phyloP scores from a whole-genome alignment of 2,329 filamentous ascomycete genomes.

The Leptographium lundbergii region DNA sequence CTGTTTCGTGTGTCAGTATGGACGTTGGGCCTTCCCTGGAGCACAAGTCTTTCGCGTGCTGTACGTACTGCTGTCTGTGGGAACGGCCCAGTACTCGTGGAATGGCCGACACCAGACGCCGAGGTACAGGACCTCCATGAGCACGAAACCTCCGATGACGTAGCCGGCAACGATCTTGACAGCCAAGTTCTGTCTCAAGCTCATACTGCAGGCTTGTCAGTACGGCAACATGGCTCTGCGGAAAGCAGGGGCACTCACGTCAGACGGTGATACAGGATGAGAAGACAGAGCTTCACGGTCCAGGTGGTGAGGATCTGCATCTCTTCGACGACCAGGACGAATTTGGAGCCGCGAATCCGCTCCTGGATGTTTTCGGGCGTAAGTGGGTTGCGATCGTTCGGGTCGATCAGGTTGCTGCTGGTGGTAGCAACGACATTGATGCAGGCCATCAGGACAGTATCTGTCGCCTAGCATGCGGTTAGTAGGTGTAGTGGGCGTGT shows the following conservation, averaged over 20 bases:
- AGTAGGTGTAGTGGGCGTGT: neutral
- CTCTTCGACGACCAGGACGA: constrained; percentile 49
- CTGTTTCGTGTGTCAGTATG: constrained; percentile 15
- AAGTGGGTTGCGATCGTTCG: constrained; percentile 28
- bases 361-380: constrained; percentile 29
- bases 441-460: constrained; percentile 40
- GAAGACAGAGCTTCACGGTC: constrained; percentile 41
- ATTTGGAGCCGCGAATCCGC: constrained; percentile 42
- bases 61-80: constrained; percentile 11
- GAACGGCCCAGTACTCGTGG: constrained; percentile 37
- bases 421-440: constrained; percentile 43
- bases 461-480: constrained; percentile 22
- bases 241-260: constrained; percentile 23
- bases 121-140: constrained; percentile 11
- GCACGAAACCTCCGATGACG: constrained; percentile 8
- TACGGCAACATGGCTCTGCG: neutral
- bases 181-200: constrained; percentile 3
- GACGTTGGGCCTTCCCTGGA: neutral
- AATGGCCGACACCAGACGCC: constrained; percentile 40
- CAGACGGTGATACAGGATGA: constrained; percentile 44
- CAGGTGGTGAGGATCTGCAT: constrained; percentile 48
- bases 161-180: constrained; percentile 27
- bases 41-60: neutral
- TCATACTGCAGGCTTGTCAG: neutral
- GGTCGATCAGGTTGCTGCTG: constrained; percentile 47